phyloP scores from a whole-genome alignment of 148 eudicot genomes.

The Bassia scoparia region DNA sequence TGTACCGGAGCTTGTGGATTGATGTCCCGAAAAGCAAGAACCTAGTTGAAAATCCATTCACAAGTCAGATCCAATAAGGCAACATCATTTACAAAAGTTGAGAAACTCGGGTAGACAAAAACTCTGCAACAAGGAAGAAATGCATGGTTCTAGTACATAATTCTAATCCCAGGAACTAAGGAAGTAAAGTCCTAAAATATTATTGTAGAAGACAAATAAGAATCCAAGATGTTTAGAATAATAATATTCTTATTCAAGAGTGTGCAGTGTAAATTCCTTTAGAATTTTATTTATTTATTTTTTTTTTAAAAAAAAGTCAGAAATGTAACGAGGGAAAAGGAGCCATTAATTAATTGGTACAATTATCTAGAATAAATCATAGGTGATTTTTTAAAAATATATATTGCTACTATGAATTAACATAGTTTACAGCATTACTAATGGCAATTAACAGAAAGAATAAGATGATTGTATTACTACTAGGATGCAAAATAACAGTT shows the following conservation, averaged over 20 bases:
- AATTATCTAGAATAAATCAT: too few species aligned
- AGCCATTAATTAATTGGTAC: background rate
- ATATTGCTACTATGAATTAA: too few species aligned
- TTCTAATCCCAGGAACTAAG: background rate
- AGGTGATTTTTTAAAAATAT: too few species aligned
- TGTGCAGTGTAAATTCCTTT: background rate
- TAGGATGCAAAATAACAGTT: too few species aligned
- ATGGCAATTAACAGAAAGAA: too few species aligned
- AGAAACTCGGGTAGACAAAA: background rate
- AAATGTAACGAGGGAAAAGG: background rate
- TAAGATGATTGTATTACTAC: too few species aligned
- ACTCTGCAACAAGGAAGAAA: background rate
- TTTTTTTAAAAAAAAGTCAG: background rate
- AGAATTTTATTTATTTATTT: too few species aligned
- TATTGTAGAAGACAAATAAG: background rate
- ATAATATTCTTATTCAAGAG: background rate
- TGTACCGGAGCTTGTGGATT: conserved; percentile 88
- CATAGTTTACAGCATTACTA: too few species aligned
- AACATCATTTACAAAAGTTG: background rate
- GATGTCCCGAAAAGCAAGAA: conserved; percentile 91
- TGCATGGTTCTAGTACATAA: background rate
- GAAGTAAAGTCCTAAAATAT: background rate
- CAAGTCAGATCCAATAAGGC: conserved; percentile 10
- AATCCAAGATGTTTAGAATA: background rate
- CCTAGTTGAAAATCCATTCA: conserved; percentile 39